Conservation (phyloP, 1,284 basidiomycete genomes). For the Mycena sp. region DNA sequence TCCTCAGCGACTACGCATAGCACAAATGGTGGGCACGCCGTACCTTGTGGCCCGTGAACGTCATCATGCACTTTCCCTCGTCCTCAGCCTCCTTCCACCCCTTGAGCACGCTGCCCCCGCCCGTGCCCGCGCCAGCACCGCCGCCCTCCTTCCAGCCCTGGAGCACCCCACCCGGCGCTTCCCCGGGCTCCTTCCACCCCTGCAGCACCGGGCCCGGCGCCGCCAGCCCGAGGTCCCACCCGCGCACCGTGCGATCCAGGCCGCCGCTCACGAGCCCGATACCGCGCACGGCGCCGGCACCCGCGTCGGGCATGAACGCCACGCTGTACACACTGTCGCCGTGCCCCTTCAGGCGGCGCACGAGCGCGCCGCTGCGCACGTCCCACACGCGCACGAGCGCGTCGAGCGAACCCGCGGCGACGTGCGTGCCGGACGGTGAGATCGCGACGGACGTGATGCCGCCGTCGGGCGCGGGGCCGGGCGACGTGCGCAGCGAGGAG, state of each 20-base stretch:
- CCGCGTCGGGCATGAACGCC: conserved; percentile 81
- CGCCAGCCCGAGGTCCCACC: conserved; percentile 79
- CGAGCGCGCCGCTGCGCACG: conserved; percentile 72
- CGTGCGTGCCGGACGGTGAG: conserved; percentile 81
- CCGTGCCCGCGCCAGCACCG: too few species aligned
- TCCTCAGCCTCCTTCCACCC: conserved; percentile 27
- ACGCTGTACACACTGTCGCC: conserved; percentile 89
- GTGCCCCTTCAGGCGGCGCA: conserved; percentile 84
- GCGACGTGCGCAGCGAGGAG: conserved; percentile 17
- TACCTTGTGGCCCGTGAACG: conserved; percentile 88
- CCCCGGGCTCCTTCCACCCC: conserved; percentile 28
- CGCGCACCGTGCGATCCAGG: conserved; percentile 89
- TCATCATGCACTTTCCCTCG: conserved; percentile 69
- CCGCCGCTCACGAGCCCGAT: conserved; percentile 83
- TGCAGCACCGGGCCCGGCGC: conserved; percentile 18
- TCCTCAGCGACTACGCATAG: neutral
- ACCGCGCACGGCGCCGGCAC: conserved; percentile 46
- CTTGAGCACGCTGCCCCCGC: too few species aligned
- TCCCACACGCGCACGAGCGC: conserved; percentile 92
- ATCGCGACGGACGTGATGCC: conserved; percentile 86
- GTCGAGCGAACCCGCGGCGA: conserved; percentile 88
- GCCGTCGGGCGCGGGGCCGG: conserved; percentile 62
- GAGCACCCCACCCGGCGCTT: neutral
- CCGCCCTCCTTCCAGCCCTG: conserved; percentile 24
- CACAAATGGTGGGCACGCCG: neutral